phyloP scores from a whole-genome alignment of 2,329 filamentous ascomycete species.

The Biscogniauxia sp. region DNA sequence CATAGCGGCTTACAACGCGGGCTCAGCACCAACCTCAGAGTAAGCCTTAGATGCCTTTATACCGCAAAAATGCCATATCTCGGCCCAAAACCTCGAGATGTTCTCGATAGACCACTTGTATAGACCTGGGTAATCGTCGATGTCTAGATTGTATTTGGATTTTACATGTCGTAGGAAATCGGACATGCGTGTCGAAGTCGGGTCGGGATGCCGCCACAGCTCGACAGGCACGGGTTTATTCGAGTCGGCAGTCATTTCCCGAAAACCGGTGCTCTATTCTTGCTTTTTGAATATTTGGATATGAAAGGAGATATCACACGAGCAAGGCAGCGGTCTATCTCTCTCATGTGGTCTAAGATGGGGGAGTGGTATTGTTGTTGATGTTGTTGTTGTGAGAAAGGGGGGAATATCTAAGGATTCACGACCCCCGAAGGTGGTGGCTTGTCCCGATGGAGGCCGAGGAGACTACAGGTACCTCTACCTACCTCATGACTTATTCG shows the following conservation, averaged over 20 bases:
- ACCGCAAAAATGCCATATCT: slow-evolving; percentile 80
- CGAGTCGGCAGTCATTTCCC: slow-evolving; percentile 22
- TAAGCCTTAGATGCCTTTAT: slow-evolving; percentile 67
- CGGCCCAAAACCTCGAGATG: slow-evolving; percentile 76
- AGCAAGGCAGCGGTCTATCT: neutral
- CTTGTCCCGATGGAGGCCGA: slow-evolving; percentile 9
- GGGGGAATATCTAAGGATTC: slow-evolving; percentile 3
- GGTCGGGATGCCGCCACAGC: slow-evolving; percentile 71
- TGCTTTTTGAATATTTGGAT: neutral
- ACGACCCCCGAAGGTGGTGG: neutral
- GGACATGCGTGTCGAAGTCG: slow-evolving; percentile 67
- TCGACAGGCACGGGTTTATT: slow-evolving; percentile 36
- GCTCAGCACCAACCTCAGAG: slow-evolving; percentile 46
- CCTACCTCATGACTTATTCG: neutral
- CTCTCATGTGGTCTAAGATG: neutral
- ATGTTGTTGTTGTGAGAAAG: neutral
- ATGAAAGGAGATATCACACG: neutral
- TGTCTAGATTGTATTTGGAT: slow-evolving; percentile 59
- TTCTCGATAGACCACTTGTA: slow-evolving; percentile 83
- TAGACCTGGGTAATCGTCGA: slow-evolving; percentile 70
- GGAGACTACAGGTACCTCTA: neutral
- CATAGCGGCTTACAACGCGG: neutral
- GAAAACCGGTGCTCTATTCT: neutral
- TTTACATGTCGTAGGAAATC: slow-evolving; percentile 70
- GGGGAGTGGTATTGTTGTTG: neutral